These are phyloP conservation scores for Chloranthus sessilifolius DNA, from an alignment of 164 flowering plant species.

Conservation along the genomic window DNA sequence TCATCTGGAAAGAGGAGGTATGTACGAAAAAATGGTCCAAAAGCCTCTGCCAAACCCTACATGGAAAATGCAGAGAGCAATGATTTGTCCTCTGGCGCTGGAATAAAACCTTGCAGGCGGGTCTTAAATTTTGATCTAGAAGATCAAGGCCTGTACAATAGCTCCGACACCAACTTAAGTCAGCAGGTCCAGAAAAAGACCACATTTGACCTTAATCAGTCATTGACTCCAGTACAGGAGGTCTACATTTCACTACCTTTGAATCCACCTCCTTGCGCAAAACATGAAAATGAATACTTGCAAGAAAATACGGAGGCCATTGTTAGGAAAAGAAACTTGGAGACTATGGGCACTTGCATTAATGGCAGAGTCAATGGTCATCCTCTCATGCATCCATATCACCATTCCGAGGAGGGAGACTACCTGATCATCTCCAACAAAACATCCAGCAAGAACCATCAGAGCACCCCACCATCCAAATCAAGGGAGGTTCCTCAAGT, in stretches of 20 bases:
- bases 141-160: conserved; percentile 15
- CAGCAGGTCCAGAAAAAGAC: not conserved
- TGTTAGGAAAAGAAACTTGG: conserved; percentile 2
- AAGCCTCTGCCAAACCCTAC: conserved; percentile 9
- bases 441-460: not conserved
- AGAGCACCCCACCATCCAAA: not conserved
- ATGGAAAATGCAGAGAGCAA: conserved; percentile 5
- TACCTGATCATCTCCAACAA: not conserved
- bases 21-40: conserved; percentile 2
- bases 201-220: conserved; percentile 25
- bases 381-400: conserved; percentile 1
- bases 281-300: conserved; percentile 1
- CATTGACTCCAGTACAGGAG: conserved; percentile 16
- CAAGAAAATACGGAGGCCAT: conserved; percentile 3
- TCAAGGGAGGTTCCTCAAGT: conserved; percentile 1
- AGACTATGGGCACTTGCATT: conserved; percentile 4
- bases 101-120: conserved; percentile 41
- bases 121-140: conserved; percentile 32
- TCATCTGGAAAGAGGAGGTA: conserved; percentile 7
- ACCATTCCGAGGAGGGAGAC: conserved; percentile 1
- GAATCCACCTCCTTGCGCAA: conserved; percentile 10
- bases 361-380: not conserved
- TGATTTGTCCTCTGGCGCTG: conserved; percentile 3
- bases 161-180: not conserved
- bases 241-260: conserved; percentile 15